Conservation (phyloP, 495 filamentous ascomycete species). For the Aspergillus egyptiacus region DNA sequence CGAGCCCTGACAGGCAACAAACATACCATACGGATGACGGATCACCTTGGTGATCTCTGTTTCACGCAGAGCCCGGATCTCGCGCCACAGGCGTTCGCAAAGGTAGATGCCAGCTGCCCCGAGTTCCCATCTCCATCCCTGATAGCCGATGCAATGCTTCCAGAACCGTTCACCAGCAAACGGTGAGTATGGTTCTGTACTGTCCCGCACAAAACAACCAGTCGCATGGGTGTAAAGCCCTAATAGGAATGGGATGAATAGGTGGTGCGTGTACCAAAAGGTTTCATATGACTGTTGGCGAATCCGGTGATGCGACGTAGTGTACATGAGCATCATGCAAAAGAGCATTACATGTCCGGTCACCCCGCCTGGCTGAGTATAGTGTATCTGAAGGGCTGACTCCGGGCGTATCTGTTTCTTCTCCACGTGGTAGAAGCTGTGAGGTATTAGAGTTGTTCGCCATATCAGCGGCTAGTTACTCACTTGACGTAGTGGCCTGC, state of each 20-base stretch:
- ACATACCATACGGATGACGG: slow-evolving; percentile 90
- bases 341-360: slow-evolving; percentile 97
- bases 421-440: slow-evolving; percentile 93
- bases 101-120: slow-evolving; percentile 83
- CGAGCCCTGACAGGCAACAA: neutral
- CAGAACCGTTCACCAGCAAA: slow-evolving; percentile 79
- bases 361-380: slow-evolving; percentile 79
- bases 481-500: slow-evolving; percentile 92
- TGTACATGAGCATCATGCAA: slow-evolving; percentile 99
- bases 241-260: slow-evolving; percentile 93
- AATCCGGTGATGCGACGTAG: slow-evolving; percentile 87
- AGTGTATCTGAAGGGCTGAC: slow-evolving; percentile 89
- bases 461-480: slow-evolving; percentile 26
- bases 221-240: slow-evolving; percentile 93
- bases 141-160: slow-evolving; percentile 90
- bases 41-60: slow-evolving; percentile 92
- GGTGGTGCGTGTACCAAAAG: slow-evolving; percentile 98
- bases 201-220: slow-evolving; percentile 90
- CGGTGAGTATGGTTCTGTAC: slow-evolving; percentile 63
- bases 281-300: slow-evolving; percentile 96
- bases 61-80: slow-evolving; percentile 71
- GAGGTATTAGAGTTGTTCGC: slow-evolving; percentile 19
- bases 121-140: slow-evolving; percentile 97
- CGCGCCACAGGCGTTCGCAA: slow-evolving; percentile 82
- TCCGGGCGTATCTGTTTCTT: slow-evolving; percentile 72